phyloP scores from a whole-genome alignment of 2,329 filamentous ascomycete genomes.

The Apiospora rasikravindrae region DNA sequence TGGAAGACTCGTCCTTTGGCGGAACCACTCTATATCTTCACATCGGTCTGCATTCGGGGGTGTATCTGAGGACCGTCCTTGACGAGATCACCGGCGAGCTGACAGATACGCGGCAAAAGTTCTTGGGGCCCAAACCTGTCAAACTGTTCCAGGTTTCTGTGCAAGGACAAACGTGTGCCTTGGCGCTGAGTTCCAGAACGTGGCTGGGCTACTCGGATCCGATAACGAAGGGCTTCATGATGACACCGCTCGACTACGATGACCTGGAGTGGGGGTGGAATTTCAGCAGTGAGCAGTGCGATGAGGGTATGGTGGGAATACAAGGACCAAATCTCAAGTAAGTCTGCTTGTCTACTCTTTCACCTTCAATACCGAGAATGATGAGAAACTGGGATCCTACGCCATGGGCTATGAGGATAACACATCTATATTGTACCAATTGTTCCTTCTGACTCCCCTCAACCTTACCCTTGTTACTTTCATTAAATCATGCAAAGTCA shows the following conservation, averaged over 20 bases:
- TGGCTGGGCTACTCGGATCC: constrained; percentile 95
- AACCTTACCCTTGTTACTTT: constrained; percentile 32
- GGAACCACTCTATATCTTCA: constrained; percentile 91
- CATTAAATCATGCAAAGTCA: not conserved
- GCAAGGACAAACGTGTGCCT: constrained; percentile 80
- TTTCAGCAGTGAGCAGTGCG: constrained; percentile 93
- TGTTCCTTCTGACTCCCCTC: constrained; percentile 87
- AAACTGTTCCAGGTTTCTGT: constrained; percentile 92
- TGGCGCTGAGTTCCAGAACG: constrained; percentile 90
- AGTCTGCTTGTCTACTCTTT: constrained; percentile 41
- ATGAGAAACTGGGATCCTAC: constrained; percentile 70
- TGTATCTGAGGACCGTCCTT: constrained; percentile 92
- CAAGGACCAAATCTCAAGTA: constrained; percentile 88
- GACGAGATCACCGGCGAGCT: constrained; percentile 96
- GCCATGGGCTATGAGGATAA: constrained; percentile 61
- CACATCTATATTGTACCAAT: constrained; percentile 74
- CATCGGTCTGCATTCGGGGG: constrained; percentile 92
- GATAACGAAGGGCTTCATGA: constrained; percentile 84
- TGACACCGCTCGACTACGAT: constrained; percentile 89
- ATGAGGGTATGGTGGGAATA: constrained; percentile 92
- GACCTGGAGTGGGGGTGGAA: constrained; percentile 94
- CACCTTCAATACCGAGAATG: constrained; percentile 49
- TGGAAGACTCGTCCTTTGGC: constrained; percentile 91
- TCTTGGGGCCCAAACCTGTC: constrained; percentile 88
- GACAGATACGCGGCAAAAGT: constrained; percentile 92